Conservation (phyloP, 176 grass and related monocot species). For the Tillandsia leiboldiana region DNA sequence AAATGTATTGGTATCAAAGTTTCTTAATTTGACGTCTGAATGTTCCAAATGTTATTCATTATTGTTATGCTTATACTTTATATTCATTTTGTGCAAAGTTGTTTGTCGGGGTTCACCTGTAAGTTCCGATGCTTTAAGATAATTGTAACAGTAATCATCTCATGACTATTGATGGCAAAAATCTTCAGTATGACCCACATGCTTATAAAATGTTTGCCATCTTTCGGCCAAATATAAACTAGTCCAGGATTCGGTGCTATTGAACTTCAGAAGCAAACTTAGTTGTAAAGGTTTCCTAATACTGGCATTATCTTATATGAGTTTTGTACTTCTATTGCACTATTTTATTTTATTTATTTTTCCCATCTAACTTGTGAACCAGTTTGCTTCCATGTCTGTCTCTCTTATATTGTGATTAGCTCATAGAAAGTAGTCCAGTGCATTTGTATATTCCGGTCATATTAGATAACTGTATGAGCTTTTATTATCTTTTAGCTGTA, state of each 20-base stretch:
- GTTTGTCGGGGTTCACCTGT: too few relatives aligned
- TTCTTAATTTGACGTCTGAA: not conserved
- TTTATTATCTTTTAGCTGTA: conserved; percentile 58
- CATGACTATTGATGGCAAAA: not conserved
- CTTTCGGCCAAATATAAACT: conserved; percentile 11
- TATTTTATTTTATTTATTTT: too few relatives aligned
- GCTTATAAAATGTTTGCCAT: conserved; percentile 11
- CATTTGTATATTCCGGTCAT: too few relatives aligned
- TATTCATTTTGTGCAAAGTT: not conserved
- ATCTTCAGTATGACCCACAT: not conserved
- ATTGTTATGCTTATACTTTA: not conserved
- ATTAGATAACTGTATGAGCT: not conserved
- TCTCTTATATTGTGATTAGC: too few relatives aligned
- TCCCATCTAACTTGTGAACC: too few relatives aligned
- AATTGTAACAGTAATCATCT: not conserved
- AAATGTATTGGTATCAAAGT: not conserved
- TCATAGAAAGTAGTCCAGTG: not conserved
- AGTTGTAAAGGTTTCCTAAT: too few relatives aligned
- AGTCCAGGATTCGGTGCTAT: too few relatives aligned
- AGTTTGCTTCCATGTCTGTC: too few relatives aligned
- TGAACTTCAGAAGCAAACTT: too few relatives aligned
- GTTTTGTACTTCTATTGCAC: too few relatives aligned
- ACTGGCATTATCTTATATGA: too few relatives aligned
- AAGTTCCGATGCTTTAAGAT: too few relatives aligned
- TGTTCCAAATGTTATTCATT: not conserved